Conservation (phyloP, 1,284 basidiomycete genomes). For the Schizophyllum commune region DNA sequence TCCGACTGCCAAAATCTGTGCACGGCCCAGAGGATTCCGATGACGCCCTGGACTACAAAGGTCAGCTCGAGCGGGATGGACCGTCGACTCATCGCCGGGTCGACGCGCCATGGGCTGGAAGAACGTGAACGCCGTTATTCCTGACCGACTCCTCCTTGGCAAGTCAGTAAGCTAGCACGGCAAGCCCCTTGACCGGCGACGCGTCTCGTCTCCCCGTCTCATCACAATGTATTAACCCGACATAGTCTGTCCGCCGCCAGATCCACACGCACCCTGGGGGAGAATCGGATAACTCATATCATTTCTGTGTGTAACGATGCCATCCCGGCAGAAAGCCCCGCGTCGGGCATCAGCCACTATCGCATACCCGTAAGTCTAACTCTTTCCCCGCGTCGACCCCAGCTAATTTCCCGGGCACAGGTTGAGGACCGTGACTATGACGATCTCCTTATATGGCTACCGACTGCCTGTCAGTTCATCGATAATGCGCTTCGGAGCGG, state of each 20-base stretch:
- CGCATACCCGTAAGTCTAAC: conserved; percentile 39
- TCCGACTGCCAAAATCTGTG: conserved; percentile 3
- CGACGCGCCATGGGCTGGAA: conserved; percentile 47
- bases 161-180: conserved; percentile 43
- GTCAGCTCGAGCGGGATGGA: conserved; percentile 15
- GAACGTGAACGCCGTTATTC: conserved; percentile 66
- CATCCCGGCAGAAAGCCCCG: conserved; percentile 66
- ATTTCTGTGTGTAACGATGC: conserved; percentile 65
- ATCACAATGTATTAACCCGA: neutral
- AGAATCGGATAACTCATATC: conserved; percentile 70
- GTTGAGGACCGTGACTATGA: conserved; percentile 81
- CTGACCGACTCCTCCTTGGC: conserved; percentile 63
- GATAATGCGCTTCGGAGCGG: conserved; percentile 58
- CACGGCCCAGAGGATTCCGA: conserved; percentile 3
- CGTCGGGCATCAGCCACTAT: conserved; percentile 63
- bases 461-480: conserved; percentile 74
- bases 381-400: neutral
- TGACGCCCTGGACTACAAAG: conserved; percentile 8
- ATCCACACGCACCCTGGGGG: conserved; percentile 65
- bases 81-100: conserved; percentile 9
- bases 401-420: neutral
- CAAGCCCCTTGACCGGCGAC: conserved; percentile 14
- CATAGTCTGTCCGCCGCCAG: conserved; percentile 63
- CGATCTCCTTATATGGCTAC: conserved; percentile 73
- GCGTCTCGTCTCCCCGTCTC: conserved; percentile 9